Percentiles rank a stretch among this genome's conserved stretches.
Evolutionary conservation across 805 yeast genomes (phyloP).

Genomic region (Metschnikowia continentalis): DNA sequence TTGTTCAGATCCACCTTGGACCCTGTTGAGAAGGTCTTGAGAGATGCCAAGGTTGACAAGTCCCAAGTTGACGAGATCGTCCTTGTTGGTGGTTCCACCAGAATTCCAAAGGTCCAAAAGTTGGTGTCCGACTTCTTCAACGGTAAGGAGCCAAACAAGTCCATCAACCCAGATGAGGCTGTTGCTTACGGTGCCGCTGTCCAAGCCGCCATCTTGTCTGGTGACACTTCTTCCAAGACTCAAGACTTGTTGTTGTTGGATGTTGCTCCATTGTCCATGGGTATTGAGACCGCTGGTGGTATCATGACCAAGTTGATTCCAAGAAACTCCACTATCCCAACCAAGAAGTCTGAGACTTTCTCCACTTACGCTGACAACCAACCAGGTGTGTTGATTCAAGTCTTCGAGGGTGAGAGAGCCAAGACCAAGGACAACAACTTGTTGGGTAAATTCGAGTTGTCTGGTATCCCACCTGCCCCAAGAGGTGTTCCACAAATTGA

Average conservation of each 20-base stretch:
- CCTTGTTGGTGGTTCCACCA: slow-evolving; percentile 48
- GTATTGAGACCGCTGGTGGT: slow-evolving; percentile 99
- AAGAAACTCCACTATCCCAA: slow-evolving; percentile 97
- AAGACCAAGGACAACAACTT: slow-evolving; percentile 93
- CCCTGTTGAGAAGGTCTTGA: slow-evolving; percentile 45
- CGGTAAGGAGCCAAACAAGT: slow-evolving; percentile 47
- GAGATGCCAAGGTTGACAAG: slow-evolving; percentile 44
- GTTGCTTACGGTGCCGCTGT: slow-evolving; percentile 80
- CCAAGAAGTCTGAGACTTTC: slow-evolving; percentile 95
- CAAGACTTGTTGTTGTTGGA: slow-evolving; percentile 91
- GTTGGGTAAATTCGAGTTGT: slow-evolving; percentile 93
- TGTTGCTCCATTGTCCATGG: slow-evolving; percentile 95
- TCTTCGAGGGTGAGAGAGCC: slow-evolving; percentile 97
- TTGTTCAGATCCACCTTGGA: slow-evolving; percentile 43
- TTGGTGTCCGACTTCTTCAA: slow-evolving; percentile 42
- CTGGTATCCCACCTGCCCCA: slow-evolving; percentile 98
- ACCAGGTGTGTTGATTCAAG: slow-evolving; percentile 98
- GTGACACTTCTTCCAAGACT: slow-evolving; percentile 61
- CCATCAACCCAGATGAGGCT: slow-evolving; percentile 49
- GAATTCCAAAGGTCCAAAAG: slow-evolving; percentile 49
- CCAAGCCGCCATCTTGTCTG: slow-evolving; percentile 96
- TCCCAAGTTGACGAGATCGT: slow-evolving; percentile 45
- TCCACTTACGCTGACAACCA: slow-evolving; percentile 97
- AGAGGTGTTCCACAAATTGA: slow-evolving; percentile 98
- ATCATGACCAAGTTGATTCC: slow-evolving; percentile 97